phyloP scores from a whole-genome alignment of 257 asterid species.

The Ehretia macrophylla region DNA sequence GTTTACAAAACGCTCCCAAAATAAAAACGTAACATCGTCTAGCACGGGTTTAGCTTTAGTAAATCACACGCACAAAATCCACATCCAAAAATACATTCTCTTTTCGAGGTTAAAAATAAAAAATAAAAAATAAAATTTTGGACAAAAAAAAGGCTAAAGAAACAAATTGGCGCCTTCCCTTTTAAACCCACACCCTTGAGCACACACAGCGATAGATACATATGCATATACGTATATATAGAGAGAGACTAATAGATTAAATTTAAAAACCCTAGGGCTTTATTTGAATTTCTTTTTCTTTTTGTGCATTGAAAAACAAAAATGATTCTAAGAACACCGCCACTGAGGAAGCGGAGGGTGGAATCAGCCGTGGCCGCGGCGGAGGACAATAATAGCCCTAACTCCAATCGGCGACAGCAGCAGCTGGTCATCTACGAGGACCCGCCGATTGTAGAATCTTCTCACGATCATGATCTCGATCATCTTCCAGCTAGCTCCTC shows the following conservation, averaged over 20 bases:
- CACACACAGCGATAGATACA: not conserved
- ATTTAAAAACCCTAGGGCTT: not conserved
- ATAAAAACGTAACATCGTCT: no score
- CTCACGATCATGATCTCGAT: constrained; percentile 35
- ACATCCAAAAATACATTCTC: no score
- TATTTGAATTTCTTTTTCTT: no score
- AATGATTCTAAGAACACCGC: constrained; percentile 88
- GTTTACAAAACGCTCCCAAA: no score
- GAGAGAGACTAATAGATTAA: not conserved
- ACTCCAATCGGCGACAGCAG: constrained; percentile 35
- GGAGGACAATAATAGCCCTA: constrained; percentile 56
- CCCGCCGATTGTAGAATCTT: constrained; percentile 45
- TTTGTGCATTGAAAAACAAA: no score
- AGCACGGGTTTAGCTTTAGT: no score
- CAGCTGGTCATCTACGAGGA: constrained; percentile 75
- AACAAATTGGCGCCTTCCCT: constrained; percentile 20
- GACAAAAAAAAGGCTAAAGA: constrained; percentile 13
- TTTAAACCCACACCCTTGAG: constrained; percentile 6
- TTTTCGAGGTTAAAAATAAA: no score
- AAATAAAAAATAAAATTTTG: not conserved
- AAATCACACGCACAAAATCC: no score
- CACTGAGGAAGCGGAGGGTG: constrained; percentile 71
- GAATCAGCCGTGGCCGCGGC: constrained; percentile 39
- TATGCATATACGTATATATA: no score
- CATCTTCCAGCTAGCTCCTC: constrained; percentile 29